Evolutionary conservation across 1,139 yeast genomes (phyloP).

Genomic region (Petasospora rhodanensis): DNA sequence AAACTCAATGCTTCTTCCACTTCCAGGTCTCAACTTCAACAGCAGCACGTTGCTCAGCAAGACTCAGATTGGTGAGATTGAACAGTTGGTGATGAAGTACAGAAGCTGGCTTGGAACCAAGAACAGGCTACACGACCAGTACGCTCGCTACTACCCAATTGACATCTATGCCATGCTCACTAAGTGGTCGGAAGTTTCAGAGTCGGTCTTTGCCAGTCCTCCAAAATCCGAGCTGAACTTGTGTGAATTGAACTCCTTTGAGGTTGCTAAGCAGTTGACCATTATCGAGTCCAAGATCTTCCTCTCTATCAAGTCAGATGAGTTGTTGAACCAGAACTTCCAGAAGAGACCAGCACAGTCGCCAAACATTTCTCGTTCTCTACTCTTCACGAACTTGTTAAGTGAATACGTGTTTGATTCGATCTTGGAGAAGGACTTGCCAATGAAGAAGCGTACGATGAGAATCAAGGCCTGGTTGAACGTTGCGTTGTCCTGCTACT

Average conservation of each 20-base stretch:
- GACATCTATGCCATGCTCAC: slow-evolving; percentile 30
- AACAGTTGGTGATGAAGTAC: slow-evolving; percentile 26
- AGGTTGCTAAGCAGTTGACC: slow-evolving; percentile 81
- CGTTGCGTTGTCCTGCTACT: slow-evolving; percentile 75
- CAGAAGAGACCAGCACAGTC: slow-evolving; percentile 62
- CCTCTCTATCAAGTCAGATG: slow-evolving; percentile 63
- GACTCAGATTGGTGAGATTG: slow-evolving; percentile 29
- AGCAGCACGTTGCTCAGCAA: slow-evolving; percentile 28
- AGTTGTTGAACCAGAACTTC: slow-evolving; percentile 68
- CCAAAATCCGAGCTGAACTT: slow-evolving; percentile 37
- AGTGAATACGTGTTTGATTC: slow-evolving; percentile 83
- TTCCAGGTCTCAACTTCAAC: slow-evolving; percentile 29
- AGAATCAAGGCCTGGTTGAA: slow-evolving; percentile 79
- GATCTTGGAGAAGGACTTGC: slow-evolving; percentile 48
- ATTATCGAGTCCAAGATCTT: slow-evolving; percentile 72
- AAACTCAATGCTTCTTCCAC: slow-evolving; percentile 29
- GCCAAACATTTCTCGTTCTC: slow-evolving; percentile 67
- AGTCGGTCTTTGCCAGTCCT: slow-evolving; percentile 14
- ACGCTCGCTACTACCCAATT: slow-evolving; percentile 21
- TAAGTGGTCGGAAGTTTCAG: slow-evolving; percentile 35
- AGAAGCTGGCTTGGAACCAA: slow-evolving; percentile 22
- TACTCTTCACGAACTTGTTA: slow-evolving; percentile 71
- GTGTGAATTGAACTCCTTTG: slow-evolving; percentile 71
- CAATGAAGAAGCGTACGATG: slow-evolving; percentile 34
- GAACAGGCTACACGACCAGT: slow-evolving; percentile 20